Evolutionary conservation across 345 rosid species (phyloP).

Genomic region (Diplotaxis tenuifolia): DNA sequence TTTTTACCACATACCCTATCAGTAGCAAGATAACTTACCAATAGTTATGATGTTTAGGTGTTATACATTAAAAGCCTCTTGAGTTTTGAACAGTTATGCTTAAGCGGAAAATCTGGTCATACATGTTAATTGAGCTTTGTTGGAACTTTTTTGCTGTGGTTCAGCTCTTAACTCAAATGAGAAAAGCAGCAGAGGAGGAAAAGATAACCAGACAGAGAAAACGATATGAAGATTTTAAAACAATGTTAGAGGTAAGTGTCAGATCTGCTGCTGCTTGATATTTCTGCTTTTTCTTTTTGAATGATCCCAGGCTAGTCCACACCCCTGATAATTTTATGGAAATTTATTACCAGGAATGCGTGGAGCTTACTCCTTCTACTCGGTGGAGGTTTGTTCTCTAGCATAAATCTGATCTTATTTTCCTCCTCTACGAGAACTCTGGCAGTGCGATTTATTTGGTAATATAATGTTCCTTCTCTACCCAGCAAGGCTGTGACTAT

Average conservation of each 20-base stretch:
- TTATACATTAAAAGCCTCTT: slow-evolving; percentile 5
- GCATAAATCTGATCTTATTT: slow-evolving; percentile 8
- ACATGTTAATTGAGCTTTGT: not conserved
- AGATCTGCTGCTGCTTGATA: slow-evolving; percentile 22
- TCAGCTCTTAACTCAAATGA: slow-evolving; percentile 75
- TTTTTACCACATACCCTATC: slow-evolving; percentile 9
- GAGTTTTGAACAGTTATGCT: slow-evolving; percentile 21
- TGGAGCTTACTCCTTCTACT: slow-evolving; percentile 65
- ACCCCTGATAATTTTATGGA: slow-evolving; percentile 3
- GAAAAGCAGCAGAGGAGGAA: slow-evolving; percentile 80
- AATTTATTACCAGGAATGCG: slow-evolving; percentile 54
- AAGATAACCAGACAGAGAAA: slow-evolving; percentile 66
- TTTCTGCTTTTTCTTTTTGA: slow-evolving; percentile 1
- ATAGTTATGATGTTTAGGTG: slow-evolving; percentile 6
- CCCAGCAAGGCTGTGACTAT: slow-evolving; percentile 75
- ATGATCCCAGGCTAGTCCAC: slow-evolving; percentile 3
- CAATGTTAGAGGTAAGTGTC: slow-evolving; percentile 76
- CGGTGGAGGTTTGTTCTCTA: slow-evolving; percentile 82
- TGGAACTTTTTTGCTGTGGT: slow-evolving; percentile 24
- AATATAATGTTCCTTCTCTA: slow-evolving; percentile 22
- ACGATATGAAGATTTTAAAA: slow-evolving; percentile 71
- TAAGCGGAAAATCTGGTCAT: slow-evolving; percentile 16
- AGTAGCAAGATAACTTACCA: not conserved
- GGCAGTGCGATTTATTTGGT: slow-evolving; percentile 15
- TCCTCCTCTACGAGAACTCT: not conserved